Base-by-base conservation (phyloP, 371 early-diverging fungal species). In the Mucor lusitanicus region DNA sequence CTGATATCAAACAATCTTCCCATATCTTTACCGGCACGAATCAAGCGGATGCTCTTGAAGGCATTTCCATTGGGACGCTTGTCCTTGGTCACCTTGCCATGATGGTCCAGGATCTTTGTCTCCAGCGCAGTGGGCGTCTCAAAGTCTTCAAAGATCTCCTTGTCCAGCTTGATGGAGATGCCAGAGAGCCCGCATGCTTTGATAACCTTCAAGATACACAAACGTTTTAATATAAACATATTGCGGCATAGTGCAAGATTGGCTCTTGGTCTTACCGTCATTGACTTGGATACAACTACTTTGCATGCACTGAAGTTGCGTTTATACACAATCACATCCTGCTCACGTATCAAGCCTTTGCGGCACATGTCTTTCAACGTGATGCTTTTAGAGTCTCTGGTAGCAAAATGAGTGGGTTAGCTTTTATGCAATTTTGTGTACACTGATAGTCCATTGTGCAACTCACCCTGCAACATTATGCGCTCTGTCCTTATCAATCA, bases 311-410 rank as follows among this genome's bases (percentile, higher is more conserved):
- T 84, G 42, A 84, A 84, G 48, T 84, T 84, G 48, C 84, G 78
- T 55, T 84, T 84, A 64, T 84, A 84, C 19, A 81, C 73, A 54
- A 84, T 76, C 25, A 76, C 67, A 73, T 84, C 84, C 27, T 76
- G 69, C 59, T 76, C 78, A 32, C 80, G 79, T 40, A 84, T 84
- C 60, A 84, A 67, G 12, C 77, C 81, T 64, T 79, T 79, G 27
- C 81, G 78, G 53, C 84, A 84, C 84, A 84, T 84, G 37, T 84
- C 81, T 64, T 84, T 84, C 40, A 84, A 68, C 35, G 84, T 81
- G 21, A 81, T 79, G 15, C 69, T 78, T 59, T 81, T 84, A 6
- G 84, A 84, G 53, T 84, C 84, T 3, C 83, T n/a, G n/a, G n/a
- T 83, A 33, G 58, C 21, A 55, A 15, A 54, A 42, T 44, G 17